Conservation (phyloP, 176 grass and related monocot genomes). For the Triticum monococcum region DNA sequence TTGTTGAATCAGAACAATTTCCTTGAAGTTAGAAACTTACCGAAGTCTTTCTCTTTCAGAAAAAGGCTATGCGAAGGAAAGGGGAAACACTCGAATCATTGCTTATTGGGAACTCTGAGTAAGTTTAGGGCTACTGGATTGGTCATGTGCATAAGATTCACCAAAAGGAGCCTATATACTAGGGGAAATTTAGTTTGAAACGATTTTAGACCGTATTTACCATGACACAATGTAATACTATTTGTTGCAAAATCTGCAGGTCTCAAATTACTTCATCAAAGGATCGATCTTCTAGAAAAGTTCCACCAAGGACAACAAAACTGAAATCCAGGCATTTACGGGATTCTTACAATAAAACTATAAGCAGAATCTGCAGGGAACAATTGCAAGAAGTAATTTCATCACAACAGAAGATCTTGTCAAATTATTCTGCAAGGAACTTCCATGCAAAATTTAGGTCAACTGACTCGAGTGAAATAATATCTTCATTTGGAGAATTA, state of each 20-base stretch:
- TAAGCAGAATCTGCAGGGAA: conserved; percentile 46
- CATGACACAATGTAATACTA: conserved; percentile 28
- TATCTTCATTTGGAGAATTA: conserved; percentile 39
- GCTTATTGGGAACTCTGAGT: conserved; percentile 66
- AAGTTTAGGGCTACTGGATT: conserved; percentile 39
- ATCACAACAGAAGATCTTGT: conserved; percentile 68
- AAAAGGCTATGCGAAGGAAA: conserved; percentile 75
- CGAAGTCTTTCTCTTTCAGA: conserved; percentile 51
- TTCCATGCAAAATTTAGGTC: conserved; percentile 45
- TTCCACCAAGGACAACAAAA: conserved; percentile 63
- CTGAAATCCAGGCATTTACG: conserved; percentile 59
- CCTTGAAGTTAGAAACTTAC: conserved; percentile 22
- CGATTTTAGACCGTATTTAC: conserved; percentile 16
- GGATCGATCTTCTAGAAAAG: conserved; percentile 60
- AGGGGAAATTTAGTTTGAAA: background rate
- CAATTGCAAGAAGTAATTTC: conserved; percentile 74
- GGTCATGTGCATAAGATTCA: conserved; percentile 24
- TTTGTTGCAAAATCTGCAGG: conserved; percentile 50
- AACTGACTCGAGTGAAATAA: conserved; percentile 47
- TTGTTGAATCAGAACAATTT: background rate
- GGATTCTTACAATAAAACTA: conserved; percentile 43
- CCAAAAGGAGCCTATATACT: background rate
- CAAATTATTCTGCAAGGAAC: conserved; percentile 48
- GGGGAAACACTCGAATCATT: conserved; percentile 86
- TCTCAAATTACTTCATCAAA: conserved; percentile 38